Conservation (phyloP, 192 early-diverging fungal genomes). For the Chytriomyces sp. region DNA sequence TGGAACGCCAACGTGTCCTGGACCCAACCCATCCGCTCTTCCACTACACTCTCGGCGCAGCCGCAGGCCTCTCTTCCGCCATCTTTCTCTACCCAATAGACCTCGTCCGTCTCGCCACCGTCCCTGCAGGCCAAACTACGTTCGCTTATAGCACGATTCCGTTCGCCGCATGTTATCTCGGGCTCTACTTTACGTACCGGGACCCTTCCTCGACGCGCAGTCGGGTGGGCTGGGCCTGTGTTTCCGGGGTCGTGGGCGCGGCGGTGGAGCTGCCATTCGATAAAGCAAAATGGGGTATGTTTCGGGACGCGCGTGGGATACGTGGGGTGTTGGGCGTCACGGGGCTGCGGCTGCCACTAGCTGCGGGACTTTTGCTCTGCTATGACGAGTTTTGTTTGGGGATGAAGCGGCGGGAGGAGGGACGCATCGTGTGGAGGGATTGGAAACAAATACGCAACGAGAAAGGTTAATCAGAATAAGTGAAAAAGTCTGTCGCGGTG, state of each 20-base stretch:
- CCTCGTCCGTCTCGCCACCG: neutral
- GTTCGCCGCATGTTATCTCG: neutral
- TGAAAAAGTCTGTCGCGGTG: no score
- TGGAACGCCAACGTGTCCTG: neutral
- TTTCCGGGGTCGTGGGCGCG: neutral
- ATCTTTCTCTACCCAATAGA: neutral
- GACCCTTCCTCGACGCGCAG: neutral
- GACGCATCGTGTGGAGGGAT: neutral
- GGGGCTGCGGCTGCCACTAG: neutral
- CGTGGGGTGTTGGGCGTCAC: neutral
- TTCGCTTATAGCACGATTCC: neutral
- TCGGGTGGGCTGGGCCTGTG: neutral
- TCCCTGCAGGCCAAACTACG: neutral
- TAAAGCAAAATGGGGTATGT: conserved; percentile 10
- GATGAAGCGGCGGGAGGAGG: neutral
- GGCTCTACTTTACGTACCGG: neutral
- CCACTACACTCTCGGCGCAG: neutral
- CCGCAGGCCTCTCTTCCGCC: neutral
- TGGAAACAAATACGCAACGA: no score
- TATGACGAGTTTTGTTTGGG: conserved; percentile 4
- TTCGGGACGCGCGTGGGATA: neutral
- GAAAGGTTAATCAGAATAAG: no score
- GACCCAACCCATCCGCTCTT: neutral
- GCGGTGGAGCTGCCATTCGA: neutral
- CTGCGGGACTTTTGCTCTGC: neutral